phyloP scores from a whole-genome alignment of 2,329 filamentous ascomycete species.

The Aspergillus quadrilineatus region DNA sequence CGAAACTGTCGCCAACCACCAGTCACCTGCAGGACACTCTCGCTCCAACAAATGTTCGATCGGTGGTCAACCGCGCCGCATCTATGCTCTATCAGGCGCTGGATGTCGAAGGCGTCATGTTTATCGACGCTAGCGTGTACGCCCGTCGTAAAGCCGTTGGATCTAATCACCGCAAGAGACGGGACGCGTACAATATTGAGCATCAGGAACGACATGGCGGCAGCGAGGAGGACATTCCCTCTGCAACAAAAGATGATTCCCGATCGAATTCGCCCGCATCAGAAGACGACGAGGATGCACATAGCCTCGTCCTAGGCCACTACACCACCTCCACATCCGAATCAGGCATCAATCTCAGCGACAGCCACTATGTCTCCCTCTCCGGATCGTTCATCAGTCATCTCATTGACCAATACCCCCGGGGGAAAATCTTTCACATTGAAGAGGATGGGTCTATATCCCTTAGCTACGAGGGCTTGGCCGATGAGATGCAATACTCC shows the following conservation, averaged over 20 bases:
- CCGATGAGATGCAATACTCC: constrained; percentile 14
- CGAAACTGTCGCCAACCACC: constrained; percentile 1
- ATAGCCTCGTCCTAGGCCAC: not conserved
- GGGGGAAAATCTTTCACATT: constrained; percentile 24
- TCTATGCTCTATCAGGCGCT: constrained; percentile 21
- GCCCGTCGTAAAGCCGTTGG: not conserved
- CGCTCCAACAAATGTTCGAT: constrained; percentile 15
- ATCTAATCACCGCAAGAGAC: constrained; percentile 17
- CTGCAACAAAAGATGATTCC: not conserved
- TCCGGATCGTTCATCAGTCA: constrained; percentile 18
- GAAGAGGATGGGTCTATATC: constrained; percentile 23
- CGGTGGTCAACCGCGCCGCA: constrained; percentile 20
- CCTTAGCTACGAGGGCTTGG: constrained; percentile 21
- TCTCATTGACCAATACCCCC: constrained; percentile 22
- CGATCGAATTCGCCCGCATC: not conserved
- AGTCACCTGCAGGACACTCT: constrained; percentile 14
- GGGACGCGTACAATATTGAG: constrained; percentile 1
- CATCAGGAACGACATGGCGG: not conserved
- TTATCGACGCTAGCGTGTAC: constrained; percentile 20
- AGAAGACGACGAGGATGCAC: not conserved
- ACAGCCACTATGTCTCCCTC: not conserved
- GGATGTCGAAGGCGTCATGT: constrained; percentile 23
- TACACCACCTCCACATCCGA: not conserved
- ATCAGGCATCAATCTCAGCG: constrained; percentile 6
- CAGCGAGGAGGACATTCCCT: not conserved